Base-by-base conservation (phyloP, 202 grass and related monocot genomes). In the Eragrostis tef region DNA sequence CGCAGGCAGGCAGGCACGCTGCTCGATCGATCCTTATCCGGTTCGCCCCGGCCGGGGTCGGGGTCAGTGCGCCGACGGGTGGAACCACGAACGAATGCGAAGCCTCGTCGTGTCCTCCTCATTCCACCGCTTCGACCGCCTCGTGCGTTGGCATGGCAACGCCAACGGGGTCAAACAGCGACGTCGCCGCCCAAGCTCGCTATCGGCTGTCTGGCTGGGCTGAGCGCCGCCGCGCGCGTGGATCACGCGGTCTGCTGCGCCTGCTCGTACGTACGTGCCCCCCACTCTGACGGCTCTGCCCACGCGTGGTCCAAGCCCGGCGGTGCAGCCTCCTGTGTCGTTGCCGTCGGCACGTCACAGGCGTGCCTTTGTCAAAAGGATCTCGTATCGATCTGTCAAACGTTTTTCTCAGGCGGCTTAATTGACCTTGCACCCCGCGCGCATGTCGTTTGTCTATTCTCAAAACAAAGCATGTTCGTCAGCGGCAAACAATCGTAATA, bases 1-100 rank as follows among this genome's bases (percentile, higher is more conserved):
- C 10, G 21, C 66, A 31, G 17, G 14, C 8, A 15, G 19, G 13
- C 6, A 53, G 12, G 31, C 9, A 1, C 11, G 59, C 14, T 9
- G 17, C n/a, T n/a, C n/a, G n/a, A n/a, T 4, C 3, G 12, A 82
- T 43, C 13, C 46, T 73, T 82, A 82, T 82, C 81, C 46, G 27
- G 45, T 51, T 12, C 11, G 0, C 9, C 19, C 19, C 3, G 14
- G 16, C n/a, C n/a, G 48, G 7, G 1, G 34, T 11, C 53, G 0
- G 34, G 6, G 47, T 12, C 64, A 71, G 67, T 36, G 79, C 79
- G 27, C n/a, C 41, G 22, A 20, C 68, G 53, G 26, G n/a, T 29
- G 9, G 50, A 59, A 34, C n/a, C 50, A 70, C 64, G 51, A 26
- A 24, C 21, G 48, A 22, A 63, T 1, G 71, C 71, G 53, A 75